Evolutionary conservation across 352 stramenopile genomes (phyloP).

Genomic region (Phytophthora syringae): DNA sequence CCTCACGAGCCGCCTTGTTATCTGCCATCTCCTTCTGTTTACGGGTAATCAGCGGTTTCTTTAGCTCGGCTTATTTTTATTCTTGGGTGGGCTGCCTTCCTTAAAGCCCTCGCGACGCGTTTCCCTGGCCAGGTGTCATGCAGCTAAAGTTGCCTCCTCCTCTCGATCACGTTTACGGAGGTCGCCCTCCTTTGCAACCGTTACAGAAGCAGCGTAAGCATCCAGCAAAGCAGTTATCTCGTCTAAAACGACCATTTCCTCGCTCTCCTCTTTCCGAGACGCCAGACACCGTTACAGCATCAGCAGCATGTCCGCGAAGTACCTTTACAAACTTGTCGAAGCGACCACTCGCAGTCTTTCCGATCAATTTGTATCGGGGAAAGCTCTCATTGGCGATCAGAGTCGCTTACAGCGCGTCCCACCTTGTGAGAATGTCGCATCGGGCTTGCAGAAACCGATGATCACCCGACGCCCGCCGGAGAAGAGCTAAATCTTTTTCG

Average conservation of each 20-base stretch:
- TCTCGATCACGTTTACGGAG: no score
- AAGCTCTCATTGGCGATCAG: constrained; percentile 10
- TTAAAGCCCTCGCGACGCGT: background rate
- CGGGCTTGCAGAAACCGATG: background rate
- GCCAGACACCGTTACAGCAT: background rate
- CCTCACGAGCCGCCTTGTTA: background rate
- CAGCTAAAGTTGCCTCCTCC: background rate
- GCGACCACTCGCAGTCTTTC: constrained; percentile 13
- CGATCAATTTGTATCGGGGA: background rate
- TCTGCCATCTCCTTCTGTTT: background rate
- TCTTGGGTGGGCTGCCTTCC: background rate
- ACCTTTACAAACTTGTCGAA: constrained; percentile 8
- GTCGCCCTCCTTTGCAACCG: background rate
- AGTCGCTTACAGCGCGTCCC: background rate
- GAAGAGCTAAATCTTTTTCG: constrained; percentile 1
- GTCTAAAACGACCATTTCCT: no score
- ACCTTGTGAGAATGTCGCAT: constrained; percentile 1
- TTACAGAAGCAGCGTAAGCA: background rate
- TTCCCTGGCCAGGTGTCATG: constrained; percentile 4
- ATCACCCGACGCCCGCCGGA: background rate
- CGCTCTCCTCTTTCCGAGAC: no score
- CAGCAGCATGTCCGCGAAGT: background rate
- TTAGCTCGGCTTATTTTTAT: constrained; percentile 7
- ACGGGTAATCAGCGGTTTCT: no score
- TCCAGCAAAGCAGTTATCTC: no score